Evolutionary conservation across 1,284 basidiomycete genomes (phyloP).

Genomic region (Tylopilus sp.): DNA sequence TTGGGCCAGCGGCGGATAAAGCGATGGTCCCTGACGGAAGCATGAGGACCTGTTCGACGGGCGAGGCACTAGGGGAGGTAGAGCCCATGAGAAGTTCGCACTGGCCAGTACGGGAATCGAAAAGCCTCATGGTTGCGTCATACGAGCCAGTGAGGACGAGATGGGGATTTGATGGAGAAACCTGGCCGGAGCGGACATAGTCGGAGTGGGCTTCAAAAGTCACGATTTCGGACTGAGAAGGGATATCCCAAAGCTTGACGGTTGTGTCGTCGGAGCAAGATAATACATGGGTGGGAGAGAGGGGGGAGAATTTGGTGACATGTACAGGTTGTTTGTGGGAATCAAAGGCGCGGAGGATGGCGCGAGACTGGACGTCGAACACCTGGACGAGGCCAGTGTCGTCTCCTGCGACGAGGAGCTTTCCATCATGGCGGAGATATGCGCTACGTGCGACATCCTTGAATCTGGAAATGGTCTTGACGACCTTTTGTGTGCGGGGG

Average conservation of each 20-base stretch:
- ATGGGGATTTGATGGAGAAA: slow-evolving; percentile 78
- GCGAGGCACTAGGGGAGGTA: slow-evolving; percentile 45
- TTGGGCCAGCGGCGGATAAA: slow-evolving; percentile 85
- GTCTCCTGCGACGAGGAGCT: slow-evolving; percentile 91
- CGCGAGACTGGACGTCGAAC: slow-evolving; percentile 93
- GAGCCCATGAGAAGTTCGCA: slow-evolving; percentile 82
- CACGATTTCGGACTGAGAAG: slow-evolving; percentile 76
- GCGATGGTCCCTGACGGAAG: slow-evolving; percentile 88
- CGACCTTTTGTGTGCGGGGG: slow-evolving; percentile 89
- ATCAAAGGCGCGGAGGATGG: slow-evolving; percentile 88
- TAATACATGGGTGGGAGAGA: slow-evolving; percentile 77
- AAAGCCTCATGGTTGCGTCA: slow-evolving; percentile 86
- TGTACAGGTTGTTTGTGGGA: slow-evolving; percentile 95
- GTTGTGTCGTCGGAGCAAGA: slow-evolving; percentile 97
- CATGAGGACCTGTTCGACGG: slow-evolving; percentile 93
- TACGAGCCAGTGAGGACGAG: slow-evolving; percentile 92
- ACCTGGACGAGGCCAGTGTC: slow-evolving; percentile 92
- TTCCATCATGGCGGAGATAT: slow-evolving; percentile 86
- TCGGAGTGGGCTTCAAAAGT: slow-evolving; percentile 87
- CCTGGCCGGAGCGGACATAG: slow-evolving; percentile 90
- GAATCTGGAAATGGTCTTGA: slow-evolving; percentile 94
- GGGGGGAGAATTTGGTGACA: slow-evolving; percentile 85
- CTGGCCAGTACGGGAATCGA: slow-evolving; percentile 78
- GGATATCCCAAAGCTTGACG: slow-evolving; percentile 92
- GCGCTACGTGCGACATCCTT: slow-evolving; percentile 92